These are phyloP conservation scores for Protea cynaroides DNA, from an alignment of 164 flowering plant species.

Conservation along the genomic window DNA sequence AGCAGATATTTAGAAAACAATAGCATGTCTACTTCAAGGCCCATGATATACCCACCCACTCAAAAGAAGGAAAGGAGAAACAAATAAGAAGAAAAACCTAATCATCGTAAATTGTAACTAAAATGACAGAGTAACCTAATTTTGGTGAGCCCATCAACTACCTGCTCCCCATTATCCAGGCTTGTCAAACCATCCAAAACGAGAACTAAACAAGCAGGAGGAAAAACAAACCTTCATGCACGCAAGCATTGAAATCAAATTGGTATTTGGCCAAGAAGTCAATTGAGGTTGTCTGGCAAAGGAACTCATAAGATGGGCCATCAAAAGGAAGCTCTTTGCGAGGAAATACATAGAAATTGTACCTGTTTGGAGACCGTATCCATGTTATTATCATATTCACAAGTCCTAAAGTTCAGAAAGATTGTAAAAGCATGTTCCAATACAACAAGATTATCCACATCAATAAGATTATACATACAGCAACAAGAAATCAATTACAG, in stretches of 20 bases:
- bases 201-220: background rate
- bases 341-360: conserved; percentile 91
- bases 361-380: conserved; percentile 36
- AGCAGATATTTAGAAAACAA: too few species aligned
- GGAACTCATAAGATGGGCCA: conserved; percentile 54
- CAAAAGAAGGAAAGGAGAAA: background rate
- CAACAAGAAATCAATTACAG: too few species aligned
- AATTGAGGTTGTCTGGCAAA: conserved; percentile 81
- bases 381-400: background rate
- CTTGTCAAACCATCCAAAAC: background rate
- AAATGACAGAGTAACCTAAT: too few species aligned
- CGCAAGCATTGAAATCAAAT: conserved; percentile 90
- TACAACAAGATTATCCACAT: too few species aligned
- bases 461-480: too few species aligned
- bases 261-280: conserved; percentile 84
- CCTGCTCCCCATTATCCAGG: background rate
- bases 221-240: conserved; percentile 55
- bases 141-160: too few species aligned
- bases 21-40: too few species aligned
- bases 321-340: conserved; percentile 56
- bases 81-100: background rate
- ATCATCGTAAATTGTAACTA: background rate
- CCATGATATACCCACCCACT: too few species aligned
- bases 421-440: background rate
- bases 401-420: background rate